Evolutionary conservation across 139 green algal genomes (phyloP).

Genomic region (Eudorina sp.): DNA sequence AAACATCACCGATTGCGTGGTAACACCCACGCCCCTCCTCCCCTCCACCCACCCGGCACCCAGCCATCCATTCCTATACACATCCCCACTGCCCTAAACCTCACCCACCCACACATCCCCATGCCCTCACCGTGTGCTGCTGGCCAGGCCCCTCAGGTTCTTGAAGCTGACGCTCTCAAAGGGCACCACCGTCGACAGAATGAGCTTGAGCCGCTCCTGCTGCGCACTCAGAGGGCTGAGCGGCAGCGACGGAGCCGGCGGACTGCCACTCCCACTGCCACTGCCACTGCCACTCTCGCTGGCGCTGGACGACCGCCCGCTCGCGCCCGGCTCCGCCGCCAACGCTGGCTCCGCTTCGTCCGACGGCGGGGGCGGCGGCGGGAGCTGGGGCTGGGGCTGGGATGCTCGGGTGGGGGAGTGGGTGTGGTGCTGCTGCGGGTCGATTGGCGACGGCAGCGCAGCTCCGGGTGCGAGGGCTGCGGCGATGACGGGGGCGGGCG

Average conservation of each 20-base stretch:
- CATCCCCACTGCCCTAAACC: not conserved
- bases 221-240: constrained; percentile 49
- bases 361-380: not conserved
- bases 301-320: too few species aligned
- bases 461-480: too few species aligned
- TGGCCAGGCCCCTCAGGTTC: constrained; percentile 58
- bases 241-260: not conserved
- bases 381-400: not conserved
- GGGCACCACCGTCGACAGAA: constrained; percentile 82
- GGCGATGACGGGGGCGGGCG: too few species aligned
- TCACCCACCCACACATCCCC: not conserved
- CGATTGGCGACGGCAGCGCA: too few species aligned
- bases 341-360: not conserved
- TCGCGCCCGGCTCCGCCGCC: not conserved
- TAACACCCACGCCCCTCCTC: not conserved
- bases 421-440: too few species aligned
- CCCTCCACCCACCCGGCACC: not conserved
- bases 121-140: constrained; percentile 56
- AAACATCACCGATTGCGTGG: too few species aligned
- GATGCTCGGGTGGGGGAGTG: too few species aligned
- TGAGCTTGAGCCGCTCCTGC: constrained; percentile 71
- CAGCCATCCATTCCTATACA: too few species aligned
- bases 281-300: too few species aligned
- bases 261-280: not conserved
- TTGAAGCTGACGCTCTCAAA: constrained; percentile 89